A percentile compares a stretch with the other conserved stretches of the same genome.
Conservation (phyloP, 495 filamentous ascomycete species). For the Daldinia decipiens region DNA sequence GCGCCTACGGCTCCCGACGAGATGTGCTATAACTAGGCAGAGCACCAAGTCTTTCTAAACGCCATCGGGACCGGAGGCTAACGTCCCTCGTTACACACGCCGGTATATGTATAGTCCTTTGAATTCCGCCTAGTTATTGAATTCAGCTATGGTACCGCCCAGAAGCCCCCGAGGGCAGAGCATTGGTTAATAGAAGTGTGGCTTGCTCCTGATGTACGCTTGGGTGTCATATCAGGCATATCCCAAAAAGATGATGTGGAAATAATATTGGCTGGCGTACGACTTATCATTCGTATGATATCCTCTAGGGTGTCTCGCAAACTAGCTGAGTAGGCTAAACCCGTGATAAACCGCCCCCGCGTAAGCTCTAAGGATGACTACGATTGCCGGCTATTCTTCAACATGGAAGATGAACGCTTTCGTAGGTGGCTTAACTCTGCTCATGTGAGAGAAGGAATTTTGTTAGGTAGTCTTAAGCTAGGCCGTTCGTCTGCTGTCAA, state of each 20-base stretch:
- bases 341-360: neutral
- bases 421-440: slow-evolving; percentile 24
- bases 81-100: slow-evolving; percentile 16
- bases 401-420: neutral
- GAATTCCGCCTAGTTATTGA: slow-evolving; percentile 1
- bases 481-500: slow-evolving; percentile 2
- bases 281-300: neutral
- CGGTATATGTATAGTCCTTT: neutral
- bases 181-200: slow-evolving; percentile 29
- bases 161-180: slow-evolving; percentile 2
- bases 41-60: slow-evolving; percentile 3
- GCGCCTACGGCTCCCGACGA: slow-evolving; percentile 23
- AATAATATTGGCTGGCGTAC: neutral
- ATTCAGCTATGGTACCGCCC: slow-evolving; percentile 12
- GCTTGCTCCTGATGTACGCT: slow-evolving; percentile 20
- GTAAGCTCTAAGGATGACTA: slow-evolving; percentile 9
- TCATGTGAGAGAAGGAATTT: slow-evolving; percentile 4
- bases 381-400: slow-evolving; percentile 6
- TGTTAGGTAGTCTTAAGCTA: slow-evolving; percentile 1
- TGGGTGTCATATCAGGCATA: slow-evolving; percentile 14
- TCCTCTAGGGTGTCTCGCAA: neutral
- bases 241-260: neutral
- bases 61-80: slow-evolving; percentile 37
- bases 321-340: neutral
- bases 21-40: neutral